phyloP scores from a whole-genome alignment of 176 grass and related monocot species.

The Lolium multiflorum region DNA sequence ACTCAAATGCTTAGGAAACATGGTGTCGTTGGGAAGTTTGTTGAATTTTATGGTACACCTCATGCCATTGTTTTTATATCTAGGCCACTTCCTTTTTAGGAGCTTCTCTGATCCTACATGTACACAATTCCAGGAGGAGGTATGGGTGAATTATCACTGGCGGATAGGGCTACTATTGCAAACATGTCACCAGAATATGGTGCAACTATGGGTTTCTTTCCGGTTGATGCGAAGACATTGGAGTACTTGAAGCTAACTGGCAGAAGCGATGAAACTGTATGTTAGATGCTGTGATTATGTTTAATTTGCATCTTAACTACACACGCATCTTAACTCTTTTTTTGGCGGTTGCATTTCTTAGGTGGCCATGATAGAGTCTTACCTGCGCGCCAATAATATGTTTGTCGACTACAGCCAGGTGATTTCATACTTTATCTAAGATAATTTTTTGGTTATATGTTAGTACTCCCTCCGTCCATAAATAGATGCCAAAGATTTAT shows the following conservation, averaged over 20 bases:
- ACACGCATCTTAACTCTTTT: neutral
- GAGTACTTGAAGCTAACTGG: constrained; percentile 96
- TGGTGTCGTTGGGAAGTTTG: constrained; percentile 97
- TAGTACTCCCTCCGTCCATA: neutral
- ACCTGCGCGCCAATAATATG: constrained; percentile 93
- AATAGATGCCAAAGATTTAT: too few species aligned
- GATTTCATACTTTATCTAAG: constrained; percentile 17
- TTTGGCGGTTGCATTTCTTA: constrained; percentile 46
- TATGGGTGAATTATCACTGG: constrained; percentile 86
- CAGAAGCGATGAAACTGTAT: constrained; percentile 92
- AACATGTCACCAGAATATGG: constrained; percentile 99
- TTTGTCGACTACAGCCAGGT: constrained; percentile 91
- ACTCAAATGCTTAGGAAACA: constrained; percentile 98
- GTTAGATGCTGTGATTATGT: neutral
- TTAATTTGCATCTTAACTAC: constrained; percentile 33
- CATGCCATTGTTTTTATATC: neutral
- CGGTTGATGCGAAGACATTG: constrained; percentile 81
- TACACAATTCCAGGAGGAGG: constrained; percentile 62
- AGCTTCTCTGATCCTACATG: constrained; percentile 21
- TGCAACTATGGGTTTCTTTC: constrained; percentile 99
- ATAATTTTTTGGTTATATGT: neutral
- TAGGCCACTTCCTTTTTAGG: neutral
- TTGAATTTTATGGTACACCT: constrained; percentile 86
- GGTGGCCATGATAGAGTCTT: constrained; percentile 96
- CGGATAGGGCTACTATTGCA: constrained; percentile 96